Conservation (phyloP, 1,284 basidiomycete species). For the Boletus mariae region DNA sequence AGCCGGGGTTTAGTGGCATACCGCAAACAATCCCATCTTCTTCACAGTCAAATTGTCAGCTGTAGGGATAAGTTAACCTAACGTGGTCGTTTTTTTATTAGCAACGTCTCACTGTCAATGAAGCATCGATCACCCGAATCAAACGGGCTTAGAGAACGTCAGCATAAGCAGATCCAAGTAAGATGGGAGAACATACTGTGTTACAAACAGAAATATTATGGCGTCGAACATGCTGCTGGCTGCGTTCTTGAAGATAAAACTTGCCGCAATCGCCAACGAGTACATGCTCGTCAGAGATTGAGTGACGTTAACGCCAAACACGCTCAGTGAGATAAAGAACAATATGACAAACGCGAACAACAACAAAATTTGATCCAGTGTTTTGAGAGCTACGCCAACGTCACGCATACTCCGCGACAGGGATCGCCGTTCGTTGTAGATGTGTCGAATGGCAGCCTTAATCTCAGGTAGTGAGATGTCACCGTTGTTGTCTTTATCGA, state of each 20-base stretch:
- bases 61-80: constrained; percentile 16
- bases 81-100: not conserved
- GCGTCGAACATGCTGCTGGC: constrained; percentile 70
- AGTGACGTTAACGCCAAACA: constrained; percentile 64
- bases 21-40: constrained; percentile 72
- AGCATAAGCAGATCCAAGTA: constrained; percentile 13
- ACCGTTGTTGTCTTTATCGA: constrained; percentile 74
- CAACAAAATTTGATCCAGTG: constrained; percentile 59
- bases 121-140: constrained; percentile 76
- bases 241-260: constrained; percentile 73
- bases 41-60: constrained; percentile 71
- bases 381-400: constrained; percentile 59
- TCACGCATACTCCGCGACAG: constrained; percentile 71
- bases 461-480: constrained; percentile 77
- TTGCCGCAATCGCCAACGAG: constrained; percentile 62
- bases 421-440: constrained; percentile 75
- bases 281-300: constrained; percentile 66
- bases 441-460: constrained; percentile 64
- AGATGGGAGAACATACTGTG: constrained; percentile 50
- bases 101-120: constrained; percentile 48
- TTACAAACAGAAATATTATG: constrained; percentile 77
- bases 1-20: constrained; percentile 27
- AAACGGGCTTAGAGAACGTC: constrained; percentile 49
- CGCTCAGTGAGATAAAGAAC: constrained; percentile 69
- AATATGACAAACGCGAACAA: constrained; percentile 59